Evolutionary conservation across 2,329 filamentous ascomycete genomes (phyloP), one percentile per base, ranked within the genome.

Genomic region (Sclerotinia sclerotiorum): DNA sequence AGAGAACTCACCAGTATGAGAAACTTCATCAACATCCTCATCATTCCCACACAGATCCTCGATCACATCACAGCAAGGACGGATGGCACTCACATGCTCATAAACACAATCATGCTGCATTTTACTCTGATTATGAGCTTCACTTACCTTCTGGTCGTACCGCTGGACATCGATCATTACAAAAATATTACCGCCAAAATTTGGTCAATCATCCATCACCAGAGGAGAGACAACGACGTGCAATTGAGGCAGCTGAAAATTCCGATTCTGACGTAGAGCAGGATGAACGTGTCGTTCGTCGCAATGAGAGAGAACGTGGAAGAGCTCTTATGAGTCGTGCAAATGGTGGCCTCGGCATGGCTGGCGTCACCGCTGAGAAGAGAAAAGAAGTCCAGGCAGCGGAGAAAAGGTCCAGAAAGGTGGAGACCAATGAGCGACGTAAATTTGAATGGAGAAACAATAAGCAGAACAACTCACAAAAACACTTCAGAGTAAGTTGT

Each of bases 111-210:
- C 86, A 90, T 71, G 89, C 92, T 49, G 91, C 92, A 29, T 97
- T 96, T 79, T 89, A 96, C 76, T 92, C 96, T 74, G 95, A 99
- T 56, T 94, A 92, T 76, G 95, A 98, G 79, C 85, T 99, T 65
- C 93, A 99, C 77, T 87, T 99, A 17, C 95, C 95, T 1, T 93
- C 91, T 5, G 95, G 95, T 65, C 90, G 91, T 70, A 91, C 91
- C 10, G 93, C 96, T 49, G 95, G 95, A 51, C 95, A 99, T 79
- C 88, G 95, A 60, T 95, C 92, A 10, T 81, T 97, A 66, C 90
- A 91, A 77, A 89, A 87, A 73, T 98, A 98, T 81, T 99, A 89
- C 82, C 89, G 92, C 69, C 95, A 99, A 81, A 98, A 98, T 80
- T 84, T 99, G 55, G 88, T 90, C 79, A 91, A 88, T 79, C 90